Conservation (phyloP, 345 rosid species). For the Camelina neglecta region DNA sequence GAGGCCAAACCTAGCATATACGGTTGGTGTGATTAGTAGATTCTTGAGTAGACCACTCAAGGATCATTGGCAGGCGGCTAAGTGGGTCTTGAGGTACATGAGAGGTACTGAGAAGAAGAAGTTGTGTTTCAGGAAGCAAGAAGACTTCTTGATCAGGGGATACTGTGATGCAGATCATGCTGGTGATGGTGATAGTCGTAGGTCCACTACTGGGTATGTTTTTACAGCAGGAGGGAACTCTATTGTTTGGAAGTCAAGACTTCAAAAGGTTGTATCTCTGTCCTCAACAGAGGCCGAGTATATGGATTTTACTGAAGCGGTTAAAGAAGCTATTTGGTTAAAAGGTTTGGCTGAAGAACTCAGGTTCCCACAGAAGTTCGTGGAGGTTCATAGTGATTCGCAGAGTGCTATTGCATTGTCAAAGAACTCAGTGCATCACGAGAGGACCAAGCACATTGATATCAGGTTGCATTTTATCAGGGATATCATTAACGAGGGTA, state of each 20-base stretch:
- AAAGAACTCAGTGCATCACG: not conserved
- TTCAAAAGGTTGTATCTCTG: not conserved
- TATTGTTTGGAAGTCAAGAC: not conserved
- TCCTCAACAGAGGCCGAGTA: not conserved
- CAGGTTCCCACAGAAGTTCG: rapidly evolving
- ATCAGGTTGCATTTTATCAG: no score
- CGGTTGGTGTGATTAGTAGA: not conserved
- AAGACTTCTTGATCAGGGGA: not conserved
- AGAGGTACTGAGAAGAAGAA: not conserved
- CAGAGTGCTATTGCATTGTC: not conserved
- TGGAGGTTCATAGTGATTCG: not conserved
- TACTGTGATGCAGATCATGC: not conserved
- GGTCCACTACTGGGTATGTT: not conserved
- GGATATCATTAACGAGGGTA: no score
- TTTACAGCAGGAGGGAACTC: not conserved
- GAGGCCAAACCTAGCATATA: not conserved
- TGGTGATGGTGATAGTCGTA: no score
- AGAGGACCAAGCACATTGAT: not conserved
- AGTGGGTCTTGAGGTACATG: not conserved
- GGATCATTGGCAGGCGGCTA: not conserved
- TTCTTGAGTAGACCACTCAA: not conserved
- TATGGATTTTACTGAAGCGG: not conserved
- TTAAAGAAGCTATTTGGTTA: not conserved
- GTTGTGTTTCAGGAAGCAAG: not conserved
- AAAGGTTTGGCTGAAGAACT: not conserved